Percentiles rank a stretch among this genome's conserved stretches.
Evolutionary conservation across 208 protist genomes (phyloP).

Genomic region (Phytomonas francai): DNA sequence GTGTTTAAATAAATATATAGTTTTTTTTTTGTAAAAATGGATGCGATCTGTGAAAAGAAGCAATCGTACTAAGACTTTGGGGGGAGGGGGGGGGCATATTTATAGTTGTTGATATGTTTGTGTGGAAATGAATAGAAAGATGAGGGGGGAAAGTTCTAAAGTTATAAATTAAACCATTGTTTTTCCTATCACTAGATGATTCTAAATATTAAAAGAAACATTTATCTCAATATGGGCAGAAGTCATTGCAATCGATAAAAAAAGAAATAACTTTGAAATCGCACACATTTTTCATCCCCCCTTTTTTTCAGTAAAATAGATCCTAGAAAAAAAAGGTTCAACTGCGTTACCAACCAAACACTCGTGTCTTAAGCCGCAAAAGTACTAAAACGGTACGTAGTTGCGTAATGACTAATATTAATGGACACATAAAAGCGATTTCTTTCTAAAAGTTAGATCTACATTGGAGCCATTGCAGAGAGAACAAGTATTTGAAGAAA

Average conservation of each 20-base stretch:
- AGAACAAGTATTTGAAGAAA: constrained; percentile 1
- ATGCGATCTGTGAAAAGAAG: background rate
- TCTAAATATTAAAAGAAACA: background rate
- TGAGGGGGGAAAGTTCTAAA: background rate
- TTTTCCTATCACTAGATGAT: background rate
- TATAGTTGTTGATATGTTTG: background rate
- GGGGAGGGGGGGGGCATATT: no score
- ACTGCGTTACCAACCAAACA: background rate
- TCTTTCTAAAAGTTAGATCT: background rate
- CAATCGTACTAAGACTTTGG: background rate
- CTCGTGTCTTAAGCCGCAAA: background rate
- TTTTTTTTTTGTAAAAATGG: background rate
- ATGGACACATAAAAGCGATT: background rate
- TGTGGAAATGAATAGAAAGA: background rate
- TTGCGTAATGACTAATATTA: background rate
- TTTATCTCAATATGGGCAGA: background rate
- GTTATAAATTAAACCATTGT: background rate
- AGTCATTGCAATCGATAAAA: background rate
- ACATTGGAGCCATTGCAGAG: background rate
- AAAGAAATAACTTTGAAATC: background rate
- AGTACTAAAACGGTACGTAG: background rate
- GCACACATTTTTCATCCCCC: background rate
- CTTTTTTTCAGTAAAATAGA: background rate
- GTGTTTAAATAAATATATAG: background rate
- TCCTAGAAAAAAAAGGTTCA: background rate